These are phyloP conservation scores for Gelatoporia subvermispora DNA, from an alignment of 768 basidiomycete species.

Conservation along the genomic window DNA sequence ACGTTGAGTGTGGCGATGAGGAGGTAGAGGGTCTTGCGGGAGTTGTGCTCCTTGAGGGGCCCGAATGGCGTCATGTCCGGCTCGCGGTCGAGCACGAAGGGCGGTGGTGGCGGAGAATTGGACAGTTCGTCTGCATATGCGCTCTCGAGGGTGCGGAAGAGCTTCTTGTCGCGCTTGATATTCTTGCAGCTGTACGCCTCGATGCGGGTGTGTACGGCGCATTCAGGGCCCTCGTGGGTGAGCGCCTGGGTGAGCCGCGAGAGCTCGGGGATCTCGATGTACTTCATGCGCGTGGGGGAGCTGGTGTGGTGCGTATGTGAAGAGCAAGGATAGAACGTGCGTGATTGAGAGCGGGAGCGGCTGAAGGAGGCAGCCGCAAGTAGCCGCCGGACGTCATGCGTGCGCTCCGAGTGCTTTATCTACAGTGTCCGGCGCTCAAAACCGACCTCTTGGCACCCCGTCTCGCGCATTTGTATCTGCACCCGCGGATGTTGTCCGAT, in stretches of 20 bases:
- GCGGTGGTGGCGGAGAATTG: conserved; percentile 79
- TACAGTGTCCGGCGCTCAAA: too few species aligned
- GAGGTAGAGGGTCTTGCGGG: conserved; percentile 90
- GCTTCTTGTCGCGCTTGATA: conserved; percentile 93
- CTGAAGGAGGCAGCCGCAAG: too few species aligned
- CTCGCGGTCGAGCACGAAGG: conserved; percentile 70
- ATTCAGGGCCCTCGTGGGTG: conserved; percentile 82
- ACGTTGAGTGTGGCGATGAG: conserved; percentile 96
- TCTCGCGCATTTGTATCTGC: too few species aligned
- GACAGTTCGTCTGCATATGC: conserved; percentile 79
- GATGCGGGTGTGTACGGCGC: conserved; percentile 85
- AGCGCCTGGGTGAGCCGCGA: conserved; percentile 73
- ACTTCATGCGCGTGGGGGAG: conserved; percentile 59
- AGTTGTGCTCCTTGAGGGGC: conserved; percentile 77
- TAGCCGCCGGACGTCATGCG: too few species aligned
- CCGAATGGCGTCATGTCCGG: conserved; percentile 86
- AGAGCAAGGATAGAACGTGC: too few species aligned
- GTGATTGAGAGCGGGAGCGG: too few species aligned
- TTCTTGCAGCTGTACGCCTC: conserved; percentile 99
- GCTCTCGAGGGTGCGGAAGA: conserved; percentile 88
- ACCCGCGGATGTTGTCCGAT: too few species aligned
- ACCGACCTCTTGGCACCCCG: too few species aligned
- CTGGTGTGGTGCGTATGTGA: too few species aligned
- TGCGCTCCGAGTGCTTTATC: too few species aligned
- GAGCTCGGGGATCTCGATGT: conserved; percentile 79